A percentile compares a stretch with the other conserved stretches of the same genome.
Conservation (phyloP, 2,329 filamentous ascomycete genomes). For the Phaeosphaeria sp. region DNA sequence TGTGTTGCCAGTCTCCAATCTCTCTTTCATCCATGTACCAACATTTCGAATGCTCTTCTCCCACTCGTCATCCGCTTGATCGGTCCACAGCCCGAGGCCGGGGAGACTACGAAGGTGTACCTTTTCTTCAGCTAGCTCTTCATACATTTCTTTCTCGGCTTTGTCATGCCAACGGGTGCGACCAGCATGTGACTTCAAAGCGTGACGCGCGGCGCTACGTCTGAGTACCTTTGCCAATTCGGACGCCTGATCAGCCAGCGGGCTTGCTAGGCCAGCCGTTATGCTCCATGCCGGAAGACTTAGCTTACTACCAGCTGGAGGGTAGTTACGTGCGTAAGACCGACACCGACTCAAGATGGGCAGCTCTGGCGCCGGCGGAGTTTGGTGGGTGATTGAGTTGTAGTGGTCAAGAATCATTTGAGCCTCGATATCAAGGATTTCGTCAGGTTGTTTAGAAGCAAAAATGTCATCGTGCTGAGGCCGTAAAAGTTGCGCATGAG, state of each 20-base stretch:
- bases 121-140: constrained; percentile 29
- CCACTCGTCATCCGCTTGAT: constrained; percentile 13
- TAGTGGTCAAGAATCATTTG: constrained; percentile 39
- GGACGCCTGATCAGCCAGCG: constrained; percentile 48
- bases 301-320: constrained; percentile 48
- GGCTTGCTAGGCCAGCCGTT: constrained; percentile 45
- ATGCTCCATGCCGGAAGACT: constrained; percentile 52
- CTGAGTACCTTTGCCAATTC: constrained; percentile 51
- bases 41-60: constrained; percentile 20
- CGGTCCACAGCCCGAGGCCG: constrained; percentile 37
- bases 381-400: constrained; percentile 22
- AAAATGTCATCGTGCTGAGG: constrained; percentile 31
- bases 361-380: constrained; percentile 13
- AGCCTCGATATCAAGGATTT: constrained; percentile 38
- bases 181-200: constrained; percentile 29
- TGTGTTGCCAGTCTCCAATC: constrained; percentile 12
- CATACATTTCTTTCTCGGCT: constrained; percentile 36
- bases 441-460: constrained; percentile 35
- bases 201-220: constrained; percentile 48
- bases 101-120: constrained; percentile 20
- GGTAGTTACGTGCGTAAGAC: constrained; percentile 50
- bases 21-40: constrained; percentile 38
- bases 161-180: constrained; percentile 31
- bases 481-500: constrained; percentile 38
- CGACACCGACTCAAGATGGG: constrained; percentile 38